These are phyloP conservation scores for Populus pruinosa DNA, from an alignment of 345 rosid genomes.

Conservation along the genomic window DNA sequence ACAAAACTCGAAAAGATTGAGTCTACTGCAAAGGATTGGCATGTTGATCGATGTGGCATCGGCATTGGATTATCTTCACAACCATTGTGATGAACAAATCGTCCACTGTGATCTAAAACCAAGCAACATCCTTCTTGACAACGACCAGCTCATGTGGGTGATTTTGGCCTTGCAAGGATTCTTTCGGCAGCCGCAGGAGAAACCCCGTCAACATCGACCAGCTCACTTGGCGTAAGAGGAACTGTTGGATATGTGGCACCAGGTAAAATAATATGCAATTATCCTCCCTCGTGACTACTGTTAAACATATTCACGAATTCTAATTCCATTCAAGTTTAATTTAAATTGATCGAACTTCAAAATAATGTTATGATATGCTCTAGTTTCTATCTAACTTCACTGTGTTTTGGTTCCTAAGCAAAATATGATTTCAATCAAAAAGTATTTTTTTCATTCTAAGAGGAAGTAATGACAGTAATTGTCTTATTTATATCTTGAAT, in stretches of 20 bases:
- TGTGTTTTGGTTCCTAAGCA: no score
- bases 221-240: conserved; percentile 13
- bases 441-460: no score
- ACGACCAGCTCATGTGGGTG: conserved; percentile 11
- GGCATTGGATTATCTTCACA: conserved; percentile 21
- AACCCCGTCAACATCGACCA: not conserved
- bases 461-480: not conserved
- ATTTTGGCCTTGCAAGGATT: conserved; percentile 19
- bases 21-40: conserved; percentile 5
- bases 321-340: no score
- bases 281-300: not conserved
- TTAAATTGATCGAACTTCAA: no score
- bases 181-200: not conserved
- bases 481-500: not conserved
- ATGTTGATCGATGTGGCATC: conserved; percentile 15
- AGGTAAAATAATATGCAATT: not conserved
- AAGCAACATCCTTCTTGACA: conserved; percentile 19
- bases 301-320: no score
- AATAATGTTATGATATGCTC: no score
- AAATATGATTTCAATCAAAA: no score
- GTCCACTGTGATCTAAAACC: conserved; percentile 28
- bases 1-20: not conserved
- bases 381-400: no score
- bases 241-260: conserved; percentile 24
- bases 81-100: conserved; percentile 9